Evolutionary conservation across 768 basidiomycete genomes (phyloP).

Genomic region (Lyophyllum semitale): DNA sequence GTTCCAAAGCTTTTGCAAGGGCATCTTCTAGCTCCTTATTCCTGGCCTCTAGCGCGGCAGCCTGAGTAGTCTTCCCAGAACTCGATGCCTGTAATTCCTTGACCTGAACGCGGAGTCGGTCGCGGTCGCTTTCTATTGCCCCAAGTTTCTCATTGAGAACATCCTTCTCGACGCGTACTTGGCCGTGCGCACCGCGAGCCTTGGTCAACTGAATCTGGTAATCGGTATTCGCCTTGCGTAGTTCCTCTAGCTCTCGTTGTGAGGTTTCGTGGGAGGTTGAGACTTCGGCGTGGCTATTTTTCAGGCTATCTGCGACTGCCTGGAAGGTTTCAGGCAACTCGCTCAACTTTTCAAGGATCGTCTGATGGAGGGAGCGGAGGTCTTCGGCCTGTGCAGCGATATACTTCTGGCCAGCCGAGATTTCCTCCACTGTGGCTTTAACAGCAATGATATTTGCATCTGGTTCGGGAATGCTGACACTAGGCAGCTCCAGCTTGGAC

Average conservation of each 20-base stretch:
- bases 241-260: constrained; percentile 69
- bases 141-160: constrained; percentile 62
- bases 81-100: constrained; percentile 52
- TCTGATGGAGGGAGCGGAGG: constrained; percentile 51
- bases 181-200: constrained; percentile 76
- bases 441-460: constrained; percentile 43
- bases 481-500: constrained; percentile 28
- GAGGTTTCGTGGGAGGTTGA: constrained; percentile 54
- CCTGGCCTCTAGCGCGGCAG: constrained; percentile 46
- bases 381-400: constrained; percentile 50
- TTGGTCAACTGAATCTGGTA: constrained; percentile 74
- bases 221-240: constrained; percentile 67
- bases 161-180: constrained; percentile 83
- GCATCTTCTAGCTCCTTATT: constrained; percentile 72
- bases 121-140: constrained; percentile 65
- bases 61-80: constrained; percentile 46
- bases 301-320: constrained; percentile 53
- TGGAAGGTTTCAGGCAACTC: constrained; percentile 62
- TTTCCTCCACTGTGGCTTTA: constrained; percentile 47
- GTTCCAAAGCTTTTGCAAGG: constrained; percentile 68
- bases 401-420: constrained; percentile 53
- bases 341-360: constrained; percentile 53
- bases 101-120: constrained; percentile 54
- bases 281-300: constrained; percentile 65
- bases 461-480: constrained; percentile 20